These are phyloP conservation scores for Yamadazyma triangularis DNA, from an alignment of 1,139 yeast genomes.

Conservation along the genomic window DNA sequence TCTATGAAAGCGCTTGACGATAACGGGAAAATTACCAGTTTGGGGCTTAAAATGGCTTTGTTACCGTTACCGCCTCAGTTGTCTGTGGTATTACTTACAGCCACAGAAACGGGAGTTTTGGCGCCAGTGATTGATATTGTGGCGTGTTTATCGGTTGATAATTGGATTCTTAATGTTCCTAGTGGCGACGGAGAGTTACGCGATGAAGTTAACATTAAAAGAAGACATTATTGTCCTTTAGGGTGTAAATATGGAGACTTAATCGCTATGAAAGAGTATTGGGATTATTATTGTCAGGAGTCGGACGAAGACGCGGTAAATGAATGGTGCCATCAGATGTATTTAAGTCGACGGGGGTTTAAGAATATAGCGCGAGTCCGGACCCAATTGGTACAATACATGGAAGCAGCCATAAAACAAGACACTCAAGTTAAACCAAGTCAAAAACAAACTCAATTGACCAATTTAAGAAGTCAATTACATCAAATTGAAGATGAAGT, in stretches of 20 bases:
- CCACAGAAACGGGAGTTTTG: slow-evolving; percentile 55
- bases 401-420: slow-evolving; percentile 44
- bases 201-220: slow-evolving; percentile 67
- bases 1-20: slow-evolving; percentile 77
- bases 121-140: slow-evolving; percentile 79
- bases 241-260: slow-evolving; percentile 80
- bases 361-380: slow-evolving; percentile 72
- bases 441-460: slow-evolving; percentile 25
- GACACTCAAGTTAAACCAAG: slow-evolving; percentile 27
- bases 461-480: slow-evolving; percentile 25
- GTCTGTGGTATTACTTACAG: slow-evolving; percentile 79
- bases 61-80: slow-evolving; percentile 89
- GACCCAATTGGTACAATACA: slow-evolving; percentile 69
- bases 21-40: slow-evolving; percentile 64
- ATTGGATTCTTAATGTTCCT: slow-evolving; percentile 74
- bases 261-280: slow-evolving; percentile 74
- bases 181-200: slow-evolving; percentile 71
- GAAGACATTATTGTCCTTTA: slow-evolving; percentile 61
- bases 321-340: slow-evolving; percentile 80
- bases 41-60: slow-evolving; percentile 82
- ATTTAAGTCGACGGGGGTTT: slow-evolving; percentile 75
- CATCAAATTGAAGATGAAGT: slow-evolving; percentile 16
- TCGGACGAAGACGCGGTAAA: too few relatives aligned
- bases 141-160: slow-evolving; percentile 90
- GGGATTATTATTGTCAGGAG: slow-evolving; percentile 48